Evolutionary conservation across 345 rosid species (phyloP), one percentile per base, ranked within the genome.

Genomic region (Eucalyptus rudis): DNA sequence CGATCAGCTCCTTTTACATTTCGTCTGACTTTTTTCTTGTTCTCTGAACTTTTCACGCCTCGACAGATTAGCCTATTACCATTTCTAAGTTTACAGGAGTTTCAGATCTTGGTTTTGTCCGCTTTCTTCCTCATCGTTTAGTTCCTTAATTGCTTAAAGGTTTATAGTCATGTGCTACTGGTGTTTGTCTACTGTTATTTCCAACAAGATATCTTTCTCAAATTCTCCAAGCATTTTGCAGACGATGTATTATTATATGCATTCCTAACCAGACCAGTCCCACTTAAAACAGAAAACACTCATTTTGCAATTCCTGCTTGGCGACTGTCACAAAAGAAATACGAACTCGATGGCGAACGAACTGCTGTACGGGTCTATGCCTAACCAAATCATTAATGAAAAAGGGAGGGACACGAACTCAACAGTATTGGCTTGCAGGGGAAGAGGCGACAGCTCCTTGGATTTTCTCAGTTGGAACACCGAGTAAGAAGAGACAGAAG

Each of bases 361-460:
- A 51, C 54, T 51, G 56, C 56, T 1, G 9, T 51, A 17, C 4
- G 9, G 56, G 56, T 51, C 56, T 51, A 51, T 51, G 54, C 20
- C 54, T 51, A 51, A 51, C 54, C 54, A 95, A 81, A 94, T 90
- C 87, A 91, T 66, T 17, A 88, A 4, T 66, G 90, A 89, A 10
- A 95, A 80, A 56, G 95, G 96, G 9, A 95, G 87, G 33, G 94
- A 91, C 86, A 85, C 89, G 45, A 94, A 88, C 86, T 94, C 95
- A 88, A 88, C 93, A 51, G 89, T 29, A 56, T 52, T 64, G 66
- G 93, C 87, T 92, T 91, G 89, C 12, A 89, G 93, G 43, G 88
- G 50, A 83, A 58, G 62, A 90, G 47, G 56, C 90, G 92, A 90
- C 76, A 91, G 50, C 8, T 50, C 62, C 56, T 91, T 83, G n/a